Percentiles rank a stretch among this genome's conserved stretches.
Evolutionary conservation across 1,139 yeast species (phyloP).

Genomic region (Candida sojae): DNA sequence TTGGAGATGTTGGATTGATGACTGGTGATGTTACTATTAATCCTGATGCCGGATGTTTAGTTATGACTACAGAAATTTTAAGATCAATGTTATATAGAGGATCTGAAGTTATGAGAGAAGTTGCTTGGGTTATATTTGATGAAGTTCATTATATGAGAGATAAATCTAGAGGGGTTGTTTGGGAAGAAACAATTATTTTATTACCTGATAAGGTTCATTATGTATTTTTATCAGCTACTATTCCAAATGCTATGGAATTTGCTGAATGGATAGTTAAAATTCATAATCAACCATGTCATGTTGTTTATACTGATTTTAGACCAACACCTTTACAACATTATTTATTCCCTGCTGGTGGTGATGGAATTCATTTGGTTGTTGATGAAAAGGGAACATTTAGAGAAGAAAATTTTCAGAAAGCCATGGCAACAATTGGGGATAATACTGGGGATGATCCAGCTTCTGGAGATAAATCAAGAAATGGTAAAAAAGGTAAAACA

Average conservation of each 20-base stretch:
- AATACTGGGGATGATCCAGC: slow-evolving; percentile 82
- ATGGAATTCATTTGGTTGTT: slow-evolving; percentile 94
- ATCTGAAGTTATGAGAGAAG: slow-evolving; percentile 93
- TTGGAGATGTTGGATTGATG: slow-evolving; percentile 95
- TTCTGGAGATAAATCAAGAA: slow-evolving; percentile 54
- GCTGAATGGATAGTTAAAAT: slow-evolving; percentile 98
- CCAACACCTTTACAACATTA: slow-evolving; percentile 99
- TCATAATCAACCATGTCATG: slow-evolving; percentile 96
- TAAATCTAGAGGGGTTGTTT: slow-evolving; percentile 95
- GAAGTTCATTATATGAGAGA: slow-evolving; percentile 97
- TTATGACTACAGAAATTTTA: slow-evolving; percentile 96
- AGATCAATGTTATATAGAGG: slow-evolving; percentile 93
- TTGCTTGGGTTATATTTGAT: slow-evolving; percentile 94
- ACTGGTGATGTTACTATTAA: slow-evolving; percentile 98
- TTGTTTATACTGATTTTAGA: slow-evolving; percentile 96
- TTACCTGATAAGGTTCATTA: slow-evolving; percentile 92
- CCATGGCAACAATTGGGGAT: slow-evolving; percentile 91
- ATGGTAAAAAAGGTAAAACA: slow-evolving; percentile 75
- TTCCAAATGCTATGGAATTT: slow-evolving; percentile 97
- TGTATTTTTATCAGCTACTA: slow-evolving; percentile 90
- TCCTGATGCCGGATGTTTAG: slow-evolving; percentile 94
- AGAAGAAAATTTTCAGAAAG: slow-evolving; percentile 97
- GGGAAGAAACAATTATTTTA: slow-evolving; percentile 98
- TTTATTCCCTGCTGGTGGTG: slow-evolving; percentile 95
- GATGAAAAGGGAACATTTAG: slow-evolving; percentile 96